Evolutionary conservation across 1,139 yeast genomes (phyloP).

Genomic region (Meyerozyma smithsonii): DNA sequence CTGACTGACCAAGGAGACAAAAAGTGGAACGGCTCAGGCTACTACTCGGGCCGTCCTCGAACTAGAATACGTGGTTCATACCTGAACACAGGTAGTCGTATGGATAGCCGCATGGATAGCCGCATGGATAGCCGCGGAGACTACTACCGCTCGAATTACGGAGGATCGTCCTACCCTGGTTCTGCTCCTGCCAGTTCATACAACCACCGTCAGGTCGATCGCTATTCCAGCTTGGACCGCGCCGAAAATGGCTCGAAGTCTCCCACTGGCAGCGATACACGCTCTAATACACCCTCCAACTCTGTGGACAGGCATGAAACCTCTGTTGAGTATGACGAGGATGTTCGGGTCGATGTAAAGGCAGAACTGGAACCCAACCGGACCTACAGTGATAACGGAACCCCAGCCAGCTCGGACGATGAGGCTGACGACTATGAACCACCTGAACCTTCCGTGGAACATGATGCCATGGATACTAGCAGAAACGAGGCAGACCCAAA

Average conservation of each 20-base stretch:
- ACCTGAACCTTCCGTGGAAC: background rate
- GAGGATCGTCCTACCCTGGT: background rate
- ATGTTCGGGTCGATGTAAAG: background rate
- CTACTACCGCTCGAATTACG: constrained; percentile 1
- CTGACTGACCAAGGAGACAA: background rate
- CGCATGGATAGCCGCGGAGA: background rate
- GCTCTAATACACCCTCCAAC: background rate
- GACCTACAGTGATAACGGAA: background rate
- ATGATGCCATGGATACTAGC: background rate
- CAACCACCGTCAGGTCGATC: background rate
- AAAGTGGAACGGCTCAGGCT: background rate
- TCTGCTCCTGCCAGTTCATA: background rate
- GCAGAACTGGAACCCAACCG: background rate
- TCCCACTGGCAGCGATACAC: background rate
- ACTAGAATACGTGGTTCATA: background rate
- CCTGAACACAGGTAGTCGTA: background rate
- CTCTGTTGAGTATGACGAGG: background rate
- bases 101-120: background rate
- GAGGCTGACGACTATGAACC: constrained; percentile 1
- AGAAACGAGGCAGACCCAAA: background rate
- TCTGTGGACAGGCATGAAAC: background rate
- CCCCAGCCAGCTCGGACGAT: background rate
- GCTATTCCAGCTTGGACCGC: background rate
- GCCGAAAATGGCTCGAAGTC: background rate
- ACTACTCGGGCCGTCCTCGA: constrained; percentile 1